A percentile compares a stretch with the other conserved stretches of the same genome.
phyloP scores from a whole-genome alignment of 176 grass and related monocot genomes.

The Rhynchospora tenuis region DNA sequence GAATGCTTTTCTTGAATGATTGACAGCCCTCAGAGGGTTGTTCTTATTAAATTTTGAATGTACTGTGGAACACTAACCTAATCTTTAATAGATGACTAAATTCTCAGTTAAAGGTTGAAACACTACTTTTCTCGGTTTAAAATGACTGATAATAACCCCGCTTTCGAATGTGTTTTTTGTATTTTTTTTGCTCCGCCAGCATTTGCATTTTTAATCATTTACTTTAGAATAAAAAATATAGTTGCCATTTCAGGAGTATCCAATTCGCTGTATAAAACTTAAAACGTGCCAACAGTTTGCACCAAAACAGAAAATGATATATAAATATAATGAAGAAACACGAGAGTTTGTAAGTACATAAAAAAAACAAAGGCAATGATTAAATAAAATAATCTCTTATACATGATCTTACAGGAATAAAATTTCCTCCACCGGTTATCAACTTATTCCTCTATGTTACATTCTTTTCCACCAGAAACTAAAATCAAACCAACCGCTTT shows the following conservation, averaged over 20 bases:
- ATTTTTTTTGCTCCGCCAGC: not conserved
- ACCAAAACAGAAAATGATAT: not conserved
- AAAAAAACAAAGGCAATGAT: not conserved
- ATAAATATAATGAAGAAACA: not conserved
- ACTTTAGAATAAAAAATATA: not conserved
- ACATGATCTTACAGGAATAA: slow-evolving; percentile 28
- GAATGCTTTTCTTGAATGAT: not conserved
- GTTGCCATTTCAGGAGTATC: not conserved
- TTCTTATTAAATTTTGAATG: not conserved
- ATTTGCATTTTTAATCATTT: not conserved
- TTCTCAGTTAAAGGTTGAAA: not conserved
- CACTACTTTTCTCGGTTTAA: not conserved
- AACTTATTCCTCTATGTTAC: slow-evolving; percentile 27
- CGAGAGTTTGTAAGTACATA: not conserved
- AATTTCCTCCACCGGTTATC: slow-evolving; percentile 17
- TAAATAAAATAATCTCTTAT: slow-evolving; percentile 25
- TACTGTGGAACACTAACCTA: not conserved
- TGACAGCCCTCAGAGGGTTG: not conserved
- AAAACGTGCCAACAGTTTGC: not conserved
- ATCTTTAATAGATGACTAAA: not conserved
- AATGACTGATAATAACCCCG: not conserved
- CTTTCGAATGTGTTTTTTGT: not conserved
- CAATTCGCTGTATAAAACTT: not conserved
- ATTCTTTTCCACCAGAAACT: slow-evolving; percentile 15
- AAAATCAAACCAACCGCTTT: slow-evolving; percentile 10